Base-by-base conservation (phyloP, 2,329 filamentous ascomycete species). In the Cladosporium sphaerospermum region DNA sequence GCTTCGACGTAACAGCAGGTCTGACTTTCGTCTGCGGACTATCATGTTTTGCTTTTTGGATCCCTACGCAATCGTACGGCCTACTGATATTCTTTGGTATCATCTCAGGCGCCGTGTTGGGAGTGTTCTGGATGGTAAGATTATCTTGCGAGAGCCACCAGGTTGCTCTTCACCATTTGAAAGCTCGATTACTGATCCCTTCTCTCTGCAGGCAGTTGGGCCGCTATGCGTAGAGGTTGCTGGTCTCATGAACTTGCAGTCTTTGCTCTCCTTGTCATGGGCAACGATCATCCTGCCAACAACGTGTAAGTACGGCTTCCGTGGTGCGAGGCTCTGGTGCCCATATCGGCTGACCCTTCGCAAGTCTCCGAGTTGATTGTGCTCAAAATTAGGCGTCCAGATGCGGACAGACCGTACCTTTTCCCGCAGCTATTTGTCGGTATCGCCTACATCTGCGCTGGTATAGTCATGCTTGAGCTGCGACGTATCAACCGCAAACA, bases 41-140 rank as follows among this genome's bases (percentile, higher is more conserved):
- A 9, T 51, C 64, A 5, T 63, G 68, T 45, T 74, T 74, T 56
- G 71, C 66, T 0, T 64, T 78, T 32, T 79, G 77, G 77, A 63
- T 76, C 1, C 73, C 73, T 2, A 69, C 73, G 3, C 67, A 61
- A 3, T 67, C 63, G 5, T 77, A 70, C 48, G 75, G 67, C 2
- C 57, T 75, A 8, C 62, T 72, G 1, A 57, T 75, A 1, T 67
- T 77, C 52, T 77, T 76, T 54, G 68, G 69, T 0, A 55, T 78
- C 7, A 23, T 75, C 0, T 63, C 65, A 47, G 76, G 77, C 2
- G 69, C 70, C 3, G 70, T 74, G 4, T 60, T 75, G 31, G 76
- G 77, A 0, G 68, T 73, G 0, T 77, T 76, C 56, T 79, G 76
- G 75, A 73, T 73, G 64, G 69, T 71, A 54, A 52, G 59, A 23